Base-by-base conservation (phyloP, 192 early-diverging fungal genomes). In the Podila verticillata region DNA sequence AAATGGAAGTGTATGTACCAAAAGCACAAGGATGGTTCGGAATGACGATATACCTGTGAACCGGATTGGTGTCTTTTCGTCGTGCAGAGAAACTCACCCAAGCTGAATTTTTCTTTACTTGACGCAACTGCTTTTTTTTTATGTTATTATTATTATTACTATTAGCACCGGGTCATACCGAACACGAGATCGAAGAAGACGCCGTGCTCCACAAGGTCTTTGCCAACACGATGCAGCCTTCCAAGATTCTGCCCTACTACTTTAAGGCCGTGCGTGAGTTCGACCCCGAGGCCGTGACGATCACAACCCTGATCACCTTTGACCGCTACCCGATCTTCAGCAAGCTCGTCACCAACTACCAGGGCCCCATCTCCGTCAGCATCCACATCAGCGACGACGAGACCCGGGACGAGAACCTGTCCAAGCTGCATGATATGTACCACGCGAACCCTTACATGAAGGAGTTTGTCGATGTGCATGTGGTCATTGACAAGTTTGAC, bases 241-340 rank as follows among this genome's bases (percentile, higher is more conserved):
- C 84, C 57, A 86, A 89, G 35, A 84, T 89, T 32, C 83, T 88
- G 29, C 88, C 88, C 13, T 89, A 87, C 57, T 88, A 89, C 63
- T 89, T 87, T 57, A 86, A 82, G 56, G 84, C 87, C n/a, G 35
- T 81, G 19, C 63, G 81, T 17, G 19, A 65, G n/a, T 79, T 84
- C 22, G 77, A 85, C 39, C 73, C 75, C 9, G 87, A 88, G 77
- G 86, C 88, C 13, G 75, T 89, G 13, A 89, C 88, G 1, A 87
- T 89, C 22, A 79, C 87, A 5, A 89, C 88, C 12, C 39, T 89
- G 19, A 83, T 89, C 19, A 89, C 88, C 9, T 73, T 77, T 61
- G 84, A 89, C 68, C 80, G 88, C 17, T 87, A 88, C 28, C 64
- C 68, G 5, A 85, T 89, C 60, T 74, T 89, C n/a, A 80, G 83